Percentiles rank a stretch among this genome's conserved stretches.
These are phyloP conservation scores for Thalassiosira hispida DNA, from an alignment of 352 stramenopile genomes.

Conservation along the genomic window DNA sequence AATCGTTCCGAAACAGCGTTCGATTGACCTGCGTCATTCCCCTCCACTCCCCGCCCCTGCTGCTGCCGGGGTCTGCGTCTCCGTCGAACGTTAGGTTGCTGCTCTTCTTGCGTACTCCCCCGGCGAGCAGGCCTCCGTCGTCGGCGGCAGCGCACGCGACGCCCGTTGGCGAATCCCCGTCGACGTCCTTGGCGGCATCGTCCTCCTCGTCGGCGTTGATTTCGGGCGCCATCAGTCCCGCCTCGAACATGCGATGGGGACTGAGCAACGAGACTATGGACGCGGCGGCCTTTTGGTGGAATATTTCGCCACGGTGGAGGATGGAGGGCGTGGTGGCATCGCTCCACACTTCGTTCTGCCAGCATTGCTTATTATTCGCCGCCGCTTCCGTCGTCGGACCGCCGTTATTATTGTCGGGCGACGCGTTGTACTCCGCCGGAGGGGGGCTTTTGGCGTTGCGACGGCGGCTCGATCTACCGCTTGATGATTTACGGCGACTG, in stretches of 20 bases:
- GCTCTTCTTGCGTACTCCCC: conserved; percentile 3
- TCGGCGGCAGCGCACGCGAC: neutral
- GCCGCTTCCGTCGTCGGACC: neutral
- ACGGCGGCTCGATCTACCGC: too few relatives aligned
- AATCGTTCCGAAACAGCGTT: conserved; percentile 10
- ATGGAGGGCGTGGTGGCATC: conserved; percentile 40
- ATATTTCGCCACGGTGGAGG: conserved; percentile 48
- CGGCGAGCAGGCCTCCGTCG: neutral
- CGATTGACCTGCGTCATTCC: conserved; percentile 6
- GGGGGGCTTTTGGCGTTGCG: too few relatives aligned
- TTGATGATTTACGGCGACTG: too few relatives aligned
- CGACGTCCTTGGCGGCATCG: conserved; percentile 25
- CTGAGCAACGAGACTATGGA: conserved; percentile 58
- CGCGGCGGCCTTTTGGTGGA: conserved; percentile 63
- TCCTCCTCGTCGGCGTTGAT: conserved; percentile 15
- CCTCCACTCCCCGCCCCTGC: conserved; percentile 12
- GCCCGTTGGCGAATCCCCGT: conserved; percentile 17
- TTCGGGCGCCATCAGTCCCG: conserved; percentile 34
- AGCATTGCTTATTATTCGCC: neutral
- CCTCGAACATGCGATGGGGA: conserved; percentile 21
- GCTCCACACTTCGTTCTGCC: conserved; percentile 43
- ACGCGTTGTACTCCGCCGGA: neutral
- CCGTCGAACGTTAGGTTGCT: conserved; percentile 26
- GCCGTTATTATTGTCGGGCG: neutral
- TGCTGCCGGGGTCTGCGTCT: conserved; percentile 9